These are phyloP conservation scores for Pelargonium citronellum DNA, from an alignment of 441 rosid species.

Conservation along the genomic window DNA sequence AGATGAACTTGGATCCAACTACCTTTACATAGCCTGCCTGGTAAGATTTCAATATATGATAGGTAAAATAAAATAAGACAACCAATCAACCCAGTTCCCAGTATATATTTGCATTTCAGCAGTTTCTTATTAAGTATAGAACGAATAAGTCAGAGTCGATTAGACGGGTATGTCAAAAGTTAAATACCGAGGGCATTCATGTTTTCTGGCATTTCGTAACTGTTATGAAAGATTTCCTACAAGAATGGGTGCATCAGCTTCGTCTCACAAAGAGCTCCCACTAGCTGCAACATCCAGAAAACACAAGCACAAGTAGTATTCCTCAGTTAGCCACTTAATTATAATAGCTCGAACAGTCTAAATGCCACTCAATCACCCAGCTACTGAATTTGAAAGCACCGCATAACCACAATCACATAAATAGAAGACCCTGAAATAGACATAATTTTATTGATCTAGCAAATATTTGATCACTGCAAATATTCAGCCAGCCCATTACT, in stretches of 20 bases:
- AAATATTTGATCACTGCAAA: neutral
- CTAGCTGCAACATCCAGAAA: conserved; percentile 32
- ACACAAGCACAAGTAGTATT: conserved; percentile 24
- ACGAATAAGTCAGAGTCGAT: conserved; percentile 26
- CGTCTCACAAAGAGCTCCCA: conserved; percentile 28
- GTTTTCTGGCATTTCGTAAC: conserved; percentile 21
- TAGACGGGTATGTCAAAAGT: conserved; percentile 19
- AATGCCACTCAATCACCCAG: conserved; percentile 34
- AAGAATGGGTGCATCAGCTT: conserved; percentile 19
- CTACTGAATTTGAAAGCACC: conserved; percentile 36
- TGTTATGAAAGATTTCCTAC: conserved; percentile 17
- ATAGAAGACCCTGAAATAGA: neutral
- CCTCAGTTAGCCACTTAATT: conserved; percentile 20
- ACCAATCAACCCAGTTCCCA: neutral
- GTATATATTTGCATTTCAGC: conserved; percentile 19
- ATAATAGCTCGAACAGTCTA: conserved; percentile 24
- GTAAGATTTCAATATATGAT: no score
- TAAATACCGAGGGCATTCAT: conserved; percentile 19
- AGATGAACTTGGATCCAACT: neutral
- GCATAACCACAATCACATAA: conserved; percentile 15
- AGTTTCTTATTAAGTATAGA: conserved; percentile 28
- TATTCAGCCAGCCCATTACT: no score
- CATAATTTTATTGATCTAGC: neutral
- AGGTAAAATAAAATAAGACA: neutral
- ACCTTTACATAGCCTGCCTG: no score